Evolutionary conservation across 495 filamentous ascomycete species (phyloP), one percentile per base, ranked within the genome.

Genomic region (Pyrenula massariospora): DNA sequence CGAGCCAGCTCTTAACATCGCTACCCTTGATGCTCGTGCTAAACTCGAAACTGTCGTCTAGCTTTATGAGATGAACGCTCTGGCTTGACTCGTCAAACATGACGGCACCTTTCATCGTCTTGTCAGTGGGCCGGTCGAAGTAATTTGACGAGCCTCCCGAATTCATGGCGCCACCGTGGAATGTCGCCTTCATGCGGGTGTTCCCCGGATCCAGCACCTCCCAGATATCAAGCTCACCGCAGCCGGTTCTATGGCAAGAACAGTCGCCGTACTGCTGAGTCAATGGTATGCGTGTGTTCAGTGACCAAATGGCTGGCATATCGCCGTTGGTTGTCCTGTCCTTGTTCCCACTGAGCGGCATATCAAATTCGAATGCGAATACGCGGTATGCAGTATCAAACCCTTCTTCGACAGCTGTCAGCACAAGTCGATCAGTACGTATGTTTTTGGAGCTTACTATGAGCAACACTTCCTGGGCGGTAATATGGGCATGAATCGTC

Each of bases 151-250:
- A 73, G 25, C 83, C 83, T 3, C 78, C 79, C n/a, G 50, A 52
- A 19, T 52, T 52, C 19, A 8, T 19, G 31, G 31, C 15, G 20
- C 62, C 63, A 20, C 22, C n/a, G 65, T 88, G 85, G 54, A 86
- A 71, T 2, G 84, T 84, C 5, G 78, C 76, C 65, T 81, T 86
- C 54, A 72, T 67, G 21, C 66, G 67, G 24, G 63, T 62, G 53
- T 76, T 67, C 47, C 70, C 73, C 24, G 62, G 63, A 56, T 71
- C 70, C 10, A 89, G 77, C 25, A 85, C 73, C 68, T 89, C 87
- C 57, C 85, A 81, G 12, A 88, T 66, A 64, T 89, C 86, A 51
- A 85, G 77, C 70, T 89, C 85, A 57, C 85, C 86, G 63, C 87
- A 89, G 15, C 81, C 83, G 21, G 75, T 68, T 1, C 67, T 64